phyloP scores from a whole-genome alignment of 495 filamentous ascomycete species.

The Hypoxylon subgilvum region DNA sequence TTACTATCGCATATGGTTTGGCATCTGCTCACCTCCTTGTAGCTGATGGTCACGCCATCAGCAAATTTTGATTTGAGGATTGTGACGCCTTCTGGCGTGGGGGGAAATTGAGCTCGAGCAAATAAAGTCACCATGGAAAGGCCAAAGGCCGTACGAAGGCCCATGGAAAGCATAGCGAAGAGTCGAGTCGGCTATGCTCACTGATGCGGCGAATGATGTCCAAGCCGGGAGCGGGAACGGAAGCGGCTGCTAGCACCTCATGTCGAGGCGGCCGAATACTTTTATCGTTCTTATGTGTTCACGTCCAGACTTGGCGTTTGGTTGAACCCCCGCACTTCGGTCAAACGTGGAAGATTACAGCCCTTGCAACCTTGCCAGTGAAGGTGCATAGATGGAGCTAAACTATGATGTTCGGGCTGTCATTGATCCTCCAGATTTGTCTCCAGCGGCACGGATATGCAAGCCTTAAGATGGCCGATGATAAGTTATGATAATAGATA shows the following conservation, averaged over 20 bases:
- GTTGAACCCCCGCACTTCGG: constrained; percentile 13
- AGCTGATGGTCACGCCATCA: constrained; percentile 65
- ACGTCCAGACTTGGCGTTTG: constrained; percentile 12
- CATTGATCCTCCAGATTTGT: neutral
- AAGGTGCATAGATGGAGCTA: constrained; percentile 12
- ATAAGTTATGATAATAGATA: too few relatives aligned
- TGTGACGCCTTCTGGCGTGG: constrained; percentile 58
- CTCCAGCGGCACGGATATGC: neutral
- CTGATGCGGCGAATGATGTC: neutral
- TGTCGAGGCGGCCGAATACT: neutral
- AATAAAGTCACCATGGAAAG: constrained; percentile 9
- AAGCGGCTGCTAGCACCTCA: neutral
- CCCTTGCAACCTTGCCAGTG: constrained; percentile 2
- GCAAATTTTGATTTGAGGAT: constrained; percentile 63
- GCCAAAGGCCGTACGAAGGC: constrained; percentile 12
- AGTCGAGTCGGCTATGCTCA: neutral
- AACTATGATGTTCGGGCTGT: neutral
- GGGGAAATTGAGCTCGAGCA: constrained; percentile 59
- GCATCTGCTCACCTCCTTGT: constrained; percentile 62
- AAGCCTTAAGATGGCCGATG: too few relatives aligned
- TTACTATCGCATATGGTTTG: neutral
- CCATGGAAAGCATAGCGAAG: constrained; percentile 7
- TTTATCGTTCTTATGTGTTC: neutral
- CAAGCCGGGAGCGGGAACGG: neutral
- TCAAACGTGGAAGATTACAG: constrained; percentile 6